These are phyloP conservation scores for Fusarium tricinctum DNA, from an alignment of 2,329 filamentous ascomycete genomes.

Conservation along the genomic window DNA sequence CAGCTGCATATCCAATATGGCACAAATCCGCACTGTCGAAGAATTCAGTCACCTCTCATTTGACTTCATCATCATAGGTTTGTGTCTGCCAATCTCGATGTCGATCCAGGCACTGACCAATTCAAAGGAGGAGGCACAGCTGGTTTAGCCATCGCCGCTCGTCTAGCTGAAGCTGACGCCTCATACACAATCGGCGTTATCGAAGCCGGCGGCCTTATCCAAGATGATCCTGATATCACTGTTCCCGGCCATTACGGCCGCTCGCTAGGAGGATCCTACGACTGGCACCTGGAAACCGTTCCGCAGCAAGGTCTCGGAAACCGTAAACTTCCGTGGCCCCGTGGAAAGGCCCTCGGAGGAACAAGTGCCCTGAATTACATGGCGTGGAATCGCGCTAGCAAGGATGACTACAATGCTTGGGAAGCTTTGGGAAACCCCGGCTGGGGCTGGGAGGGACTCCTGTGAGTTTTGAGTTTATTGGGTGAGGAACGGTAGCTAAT, in stretches of 20 bases:
- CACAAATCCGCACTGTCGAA: slow-evolving; percentile 22
- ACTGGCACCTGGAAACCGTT: slow-evolving; percentile 60
- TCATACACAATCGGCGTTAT: slow-evolving; percentile 52
- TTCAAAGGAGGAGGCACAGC: slow-evolving; percentile 63
- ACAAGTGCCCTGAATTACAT: slow-evolving; percentile 72
- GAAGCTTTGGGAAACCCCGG: slow-evolving; percentile 68
- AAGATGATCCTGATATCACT: slow-evolving; percentile 54
- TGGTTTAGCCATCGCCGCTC: slow-evolving; percentile 64
- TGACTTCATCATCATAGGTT: slow-evolving; percentile 62
- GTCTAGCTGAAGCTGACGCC: slow-evolving; percentile 59
- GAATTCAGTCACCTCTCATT: slow-evolving; percentile 48
- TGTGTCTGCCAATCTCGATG: not conserved
- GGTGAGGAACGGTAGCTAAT: slow-evolving; percentile 3
- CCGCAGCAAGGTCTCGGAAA: slow-evolving; percentile 57
- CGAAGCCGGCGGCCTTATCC: slow-evolving; percentile 52
- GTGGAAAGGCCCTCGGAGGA: slow-evolving; percentile 71
- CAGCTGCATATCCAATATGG: not conserved
- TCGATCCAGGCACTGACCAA: not conserved
- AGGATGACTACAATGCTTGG: slow-evolving; percentile 69
- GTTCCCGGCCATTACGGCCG: slow-evolving; percentile 57
- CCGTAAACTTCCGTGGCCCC: slow-evolving; percentile 58
- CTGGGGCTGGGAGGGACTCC: slow-evolving; percentile 66
- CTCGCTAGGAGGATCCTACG: slow-evolving; percentile 54
- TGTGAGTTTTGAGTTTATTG: slow-evolving; percentile 47
- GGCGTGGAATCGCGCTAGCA: slow-evolving; percentile 64